Percentiles rank a stretch among this genome's conserved stretches.
Evolutionary conservation across 257 asterid genomes (phyloP).

Genomic region (Solanum chilense): DNA sequence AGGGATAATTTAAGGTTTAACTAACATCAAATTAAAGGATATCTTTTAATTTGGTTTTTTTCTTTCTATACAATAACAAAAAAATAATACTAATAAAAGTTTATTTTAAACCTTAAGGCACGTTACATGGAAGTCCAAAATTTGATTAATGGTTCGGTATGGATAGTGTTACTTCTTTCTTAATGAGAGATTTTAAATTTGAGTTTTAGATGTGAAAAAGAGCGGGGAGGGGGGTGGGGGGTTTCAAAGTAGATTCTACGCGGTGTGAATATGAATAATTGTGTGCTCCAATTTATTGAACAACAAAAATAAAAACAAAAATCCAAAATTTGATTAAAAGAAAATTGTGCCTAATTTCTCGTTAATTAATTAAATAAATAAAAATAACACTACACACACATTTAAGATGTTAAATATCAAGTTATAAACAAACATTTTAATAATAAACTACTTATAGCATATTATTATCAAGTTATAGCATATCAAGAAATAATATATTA

Average conservation of each 20-base stretch:
- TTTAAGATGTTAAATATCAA: too few species aligned
- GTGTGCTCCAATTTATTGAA: background rate
- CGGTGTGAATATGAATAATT: too few species aligned
- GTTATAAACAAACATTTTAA: too few species aligned
- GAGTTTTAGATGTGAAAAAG: background rate
- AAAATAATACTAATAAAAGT: background rate
- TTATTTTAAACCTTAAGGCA: slow-evolving; percentile 31
- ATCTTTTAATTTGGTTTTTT: background rate
- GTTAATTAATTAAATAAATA: background rate
- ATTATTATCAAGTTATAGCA: too few species aligned
- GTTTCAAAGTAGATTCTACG: rapidly evolving
- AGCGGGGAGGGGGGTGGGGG: too few species aligned
- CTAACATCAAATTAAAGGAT: background rate
- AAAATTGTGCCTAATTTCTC: background rate
- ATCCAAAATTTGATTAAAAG: background rate
- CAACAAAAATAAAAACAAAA: background rate
- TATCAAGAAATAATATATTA: too few species aligned
- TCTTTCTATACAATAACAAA: background rate
- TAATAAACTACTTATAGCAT: too few species aligned
- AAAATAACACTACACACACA: too few species aligned
- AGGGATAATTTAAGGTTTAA: slow-evolving; percentile 35
- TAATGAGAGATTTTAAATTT: too few species aligned
- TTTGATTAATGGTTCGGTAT: background rate
- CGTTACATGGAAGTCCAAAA: background rate
- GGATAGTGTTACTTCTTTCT: background rate